These are phyloP conservation scores for Trichoderma virens DNA, from an alignment of 495 filamentous ascomycete species.

Conservation along the genomic window DNA sequence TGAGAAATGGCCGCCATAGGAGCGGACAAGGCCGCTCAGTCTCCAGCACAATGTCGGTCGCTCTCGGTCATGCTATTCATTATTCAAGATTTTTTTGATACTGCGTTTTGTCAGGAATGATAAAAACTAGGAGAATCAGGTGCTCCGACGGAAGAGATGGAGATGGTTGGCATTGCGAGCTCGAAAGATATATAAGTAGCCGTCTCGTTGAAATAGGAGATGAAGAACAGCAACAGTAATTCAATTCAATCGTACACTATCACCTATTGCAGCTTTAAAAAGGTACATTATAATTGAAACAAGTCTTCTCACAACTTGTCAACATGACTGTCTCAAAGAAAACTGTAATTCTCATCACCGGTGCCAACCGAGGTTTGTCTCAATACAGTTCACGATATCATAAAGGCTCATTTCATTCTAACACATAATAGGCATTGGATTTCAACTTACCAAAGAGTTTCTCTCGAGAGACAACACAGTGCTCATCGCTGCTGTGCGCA, in stretches of 20 bases:
- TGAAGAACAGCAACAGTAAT: neutral
- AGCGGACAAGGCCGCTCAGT: neutral
- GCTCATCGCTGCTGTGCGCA: neutral
- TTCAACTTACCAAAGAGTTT: neutral
- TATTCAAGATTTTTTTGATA: neutral
- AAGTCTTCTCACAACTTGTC: neutral
- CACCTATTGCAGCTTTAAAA: neutral
- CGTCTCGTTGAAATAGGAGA: neutral
- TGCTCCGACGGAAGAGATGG: neutral
- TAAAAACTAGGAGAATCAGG: too few species aligned
- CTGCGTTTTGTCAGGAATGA: neutral
- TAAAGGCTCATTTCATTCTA: neutral
- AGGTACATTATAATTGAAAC: neutral
- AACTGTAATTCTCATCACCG: neutral
- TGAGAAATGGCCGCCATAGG: neutral
- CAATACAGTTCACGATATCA: neutral
- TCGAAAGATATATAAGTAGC: neutral
- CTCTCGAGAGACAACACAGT: neutral
- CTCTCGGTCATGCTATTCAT: neutral
- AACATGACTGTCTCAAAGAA: neutral
- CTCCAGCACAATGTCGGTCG: neutral
- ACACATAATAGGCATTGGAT: neutral
- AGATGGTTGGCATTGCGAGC: neutral
- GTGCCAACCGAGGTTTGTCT: neutral
- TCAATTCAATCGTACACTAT: too few species aligned